These are phyloP conservation scores for Rhizopogon vinicolor DNA, from an alignment of 768 basidiomycete genomes.

Conservation along the genomic window DNA sequence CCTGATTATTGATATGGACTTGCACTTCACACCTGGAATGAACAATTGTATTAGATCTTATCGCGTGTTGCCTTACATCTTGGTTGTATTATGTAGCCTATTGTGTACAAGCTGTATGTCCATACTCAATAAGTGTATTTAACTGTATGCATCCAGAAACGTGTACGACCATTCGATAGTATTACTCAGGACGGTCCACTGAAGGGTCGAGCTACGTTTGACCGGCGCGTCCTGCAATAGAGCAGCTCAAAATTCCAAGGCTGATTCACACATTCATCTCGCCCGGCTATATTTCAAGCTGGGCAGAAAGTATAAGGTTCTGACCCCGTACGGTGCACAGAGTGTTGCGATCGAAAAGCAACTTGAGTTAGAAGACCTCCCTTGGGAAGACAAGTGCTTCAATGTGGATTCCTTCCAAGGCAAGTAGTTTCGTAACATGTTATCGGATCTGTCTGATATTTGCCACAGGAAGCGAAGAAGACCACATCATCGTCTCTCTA, in stretches of 20 bases:
- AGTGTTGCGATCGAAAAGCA: slow-evolving; percentile 48
- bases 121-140: no score
- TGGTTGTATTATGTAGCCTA: no score
- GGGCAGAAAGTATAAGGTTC: slow-evolving; percentile 50
- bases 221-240: no score
- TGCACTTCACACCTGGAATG: no score
- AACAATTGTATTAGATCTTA: no score
- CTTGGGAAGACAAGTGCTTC: slow-evolving; percentile 64
- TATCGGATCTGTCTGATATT: slow-evolving; percentile 11
- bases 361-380: slow-evolving; percentile 43
- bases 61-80: no score
- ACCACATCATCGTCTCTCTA: slow-evolving; percentile 66
- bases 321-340: slow-evolving; percentile 80
- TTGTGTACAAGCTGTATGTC: neutral
- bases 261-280: slow-evolving; percentile 35
- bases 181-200: no score
- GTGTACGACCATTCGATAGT: no score
- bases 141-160: no score
- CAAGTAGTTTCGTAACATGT: slow-evolving; percentile 20
- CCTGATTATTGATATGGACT: no score
- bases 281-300: slow-evolving; percentile 45
- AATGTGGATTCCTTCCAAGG: slow-evolving; percentile 83
- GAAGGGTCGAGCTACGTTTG: no score
- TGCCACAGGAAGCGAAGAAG: slow-evolving; percentile 70
- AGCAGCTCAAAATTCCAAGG: no score